Percentiles rank a stretch among this genome's conserved stretches.
Conservation (phyloP, 1,284 basidiomycete species). For the Irpex rosettiformis region DNA sequence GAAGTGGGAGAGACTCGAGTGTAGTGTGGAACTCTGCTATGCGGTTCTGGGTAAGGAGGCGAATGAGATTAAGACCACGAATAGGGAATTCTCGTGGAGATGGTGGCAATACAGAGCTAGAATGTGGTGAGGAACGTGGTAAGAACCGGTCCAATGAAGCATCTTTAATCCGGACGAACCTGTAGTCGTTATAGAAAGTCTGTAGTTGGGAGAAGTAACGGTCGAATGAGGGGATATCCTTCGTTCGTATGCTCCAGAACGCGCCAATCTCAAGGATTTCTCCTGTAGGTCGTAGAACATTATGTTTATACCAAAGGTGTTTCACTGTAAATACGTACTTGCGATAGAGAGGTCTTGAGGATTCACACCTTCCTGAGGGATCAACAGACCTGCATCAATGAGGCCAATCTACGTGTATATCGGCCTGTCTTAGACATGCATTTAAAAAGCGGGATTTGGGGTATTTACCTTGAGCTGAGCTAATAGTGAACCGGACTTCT, state of each 20-base stretch:
- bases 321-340: constrained; percentile 45
- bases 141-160: not conserved
- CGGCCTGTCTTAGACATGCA: not conserved
- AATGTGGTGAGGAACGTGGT: not conserved
- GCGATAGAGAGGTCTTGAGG: constrained; percentile 64
- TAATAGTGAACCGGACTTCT: constrained; percentile 59
- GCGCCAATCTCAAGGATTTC: constrained; percentile 96
- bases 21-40: constrained; percentile 99
- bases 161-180: constrained; percentile 37
- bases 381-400: constrained; percentile 73
- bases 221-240: constrained; percentile 90
- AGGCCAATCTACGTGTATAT: constrained; percentile 59
- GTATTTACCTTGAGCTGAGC: constrained; percentile 68
- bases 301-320: not conserved
- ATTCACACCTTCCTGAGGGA: constrained; percentile 57
- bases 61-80: constrained; percentile 91
- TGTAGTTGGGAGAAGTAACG: constrained; percentile 93
- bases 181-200: constrained; percentile 90
- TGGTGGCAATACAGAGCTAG: constrained; percentile 68
- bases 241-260: constrained; percentile 86
- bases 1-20: constrained; percentile 89
- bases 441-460: not conserved
- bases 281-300: constrained; percentile 42
- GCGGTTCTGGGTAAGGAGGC: constrained; percentile 92
- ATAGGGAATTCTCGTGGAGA: constrained; percentile 88